Base-by-base conservation (phyloP, 2,329 filamentous ascomycete species). In the Paraconiothyrium sp. region DNA sequence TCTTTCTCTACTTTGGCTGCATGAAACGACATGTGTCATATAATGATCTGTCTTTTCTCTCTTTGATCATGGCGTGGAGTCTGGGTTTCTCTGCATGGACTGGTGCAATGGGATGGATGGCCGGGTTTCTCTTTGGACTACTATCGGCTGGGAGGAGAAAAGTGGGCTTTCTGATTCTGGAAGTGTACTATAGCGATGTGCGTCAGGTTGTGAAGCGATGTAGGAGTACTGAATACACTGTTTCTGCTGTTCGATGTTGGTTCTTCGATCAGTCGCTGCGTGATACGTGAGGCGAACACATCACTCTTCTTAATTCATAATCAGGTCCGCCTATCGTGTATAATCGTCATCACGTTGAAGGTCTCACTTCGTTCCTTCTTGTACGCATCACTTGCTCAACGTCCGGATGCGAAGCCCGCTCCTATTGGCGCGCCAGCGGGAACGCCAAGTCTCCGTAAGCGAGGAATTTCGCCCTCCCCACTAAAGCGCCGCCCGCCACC, bases 401-500 rank as follows among this genome's bases (percentile, higher is more conserved):
- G 39, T n/a, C 39, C 39, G 14, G 7, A 10, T 20, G 20, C 20
- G 20, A 20, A 24, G 27, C 27, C 20, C n/a, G 43, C 20, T 46
- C 43, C 43, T 20, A 24, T 46, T 46, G 43, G 43, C 4, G 20
- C 20, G 11, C n/a, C 16, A n/a, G 27, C 39, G 14, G 8, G 3
- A 27, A 16, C 30, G 54, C 59, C 44, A 56, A 60, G 46, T 22
- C 34, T n/a, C 60, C 34, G 59, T 58, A 68, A 71, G 68, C 62
- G 59, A 60, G 32, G 49, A n/a, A 58, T 47, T 34, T 55, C n/a
- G 39, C 22, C 24, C 22, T 35, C 39, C 59, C 58, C 62, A 63
- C 64, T 68, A 66, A 71, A 67, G 51, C 60, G 59, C 61, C 62
- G 65, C 58, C 58, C 46, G 58, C 50, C 41, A 43, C 58, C 14